Evolutionary conservation across 805 yeast genomes (phyloP).

Genomic region (Yarrowia osloensis): DNA sequence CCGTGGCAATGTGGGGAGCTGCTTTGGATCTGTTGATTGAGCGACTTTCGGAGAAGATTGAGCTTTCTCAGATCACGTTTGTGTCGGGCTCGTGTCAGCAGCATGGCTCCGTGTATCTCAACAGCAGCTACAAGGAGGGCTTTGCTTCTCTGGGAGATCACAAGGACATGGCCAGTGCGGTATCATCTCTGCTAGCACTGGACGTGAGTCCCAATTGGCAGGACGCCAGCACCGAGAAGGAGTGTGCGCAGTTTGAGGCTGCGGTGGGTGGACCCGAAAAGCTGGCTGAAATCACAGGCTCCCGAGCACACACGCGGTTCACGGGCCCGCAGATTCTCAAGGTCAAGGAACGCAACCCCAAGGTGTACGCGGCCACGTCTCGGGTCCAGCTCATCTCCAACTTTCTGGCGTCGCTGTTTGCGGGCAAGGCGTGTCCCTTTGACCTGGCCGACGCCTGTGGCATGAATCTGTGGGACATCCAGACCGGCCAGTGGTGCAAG

Average conservation of each 20-base stretch:
- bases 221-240: slow-evolving; percentile 81
- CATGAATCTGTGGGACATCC: slow-evolving; percentile 80
- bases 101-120: slow-evolving; percentile 88
- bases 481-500: slow-evolving; percentile 56
- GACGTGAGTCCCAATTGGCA: slow-evolving; percentile 89
- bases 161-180: neutral
- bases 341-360: slow-evolving; percentile 55
- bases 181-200: slow-evolving; percentile 45
- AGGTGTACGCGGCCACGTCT: slow-evolving; percentile 55
- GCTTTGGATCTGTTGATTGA: slow-evolving; percentile 67
- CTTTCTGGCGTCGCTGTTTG: slow-evolving; percentile 69
- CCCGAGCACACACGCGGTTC: slow-evolving; percentile 84
- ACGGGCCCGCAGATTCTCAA: slow-evolving; percentile 92
- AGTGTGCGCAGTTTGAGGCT: slow-evolving; percentile 61
- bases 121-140: slow-evolving; percentile 40
- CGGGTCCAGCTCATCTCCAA: slow-evolving; percentile 76
- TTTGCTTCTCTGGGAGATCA: neutral
- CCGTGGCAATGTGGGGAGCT: slow-evolving; percentile 89
- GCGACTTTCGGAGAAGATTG: slow-evolving; percentile 53
- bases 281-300: slow-evolving; percentile 74
- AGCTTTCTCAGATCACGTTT: slow-evolving; percentile 60
- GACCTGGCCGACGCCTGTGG: slow-evolving; percentile 93
- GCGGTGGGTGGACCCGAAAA: slow-evolving; percentile 59
- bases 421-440: slow-evolving; percentile 62
- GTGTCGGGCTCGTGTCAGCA: slow-evolving; percentile 89